phyloP scores from a whole-genome alignment of 2,329 filamentous ascomycete genomes.

The Raffaelea deltoideospora region DNA sequence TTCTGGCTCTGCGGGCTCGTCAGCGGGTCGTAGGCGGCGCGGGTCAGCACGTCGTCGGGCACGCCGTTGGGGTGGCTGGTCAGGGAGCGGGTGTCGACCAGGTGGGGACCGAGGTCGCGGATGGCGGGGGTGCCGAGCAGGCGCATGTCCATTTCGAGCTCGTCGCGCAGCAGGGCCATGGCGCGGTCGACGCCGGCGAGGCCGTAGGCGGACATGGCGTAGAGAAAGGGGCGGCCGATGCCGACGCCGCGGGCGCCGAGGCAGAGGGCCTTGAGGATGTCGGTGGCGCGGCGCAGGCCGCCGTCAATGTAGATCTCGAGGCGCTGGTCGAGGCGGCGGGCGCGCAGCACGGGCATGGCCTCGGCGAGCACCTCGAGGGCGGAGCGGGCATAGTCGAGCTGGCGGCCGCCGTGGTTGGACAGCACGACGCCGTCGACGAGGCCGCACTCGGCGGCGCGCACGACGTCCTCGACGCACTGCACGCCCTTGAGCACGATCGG shows the following conservation, averaged over 20 bases:
- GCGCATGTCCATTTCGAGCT: constrained; percentile 99
- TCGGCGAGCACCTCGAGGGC: constrained; percentile 84
- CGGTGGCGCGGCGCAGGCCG: constrained; percentile 75
- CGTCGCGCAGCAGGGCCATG: constrained; percentile 84
- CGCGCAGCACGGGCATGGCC: constrained; percentile 74
- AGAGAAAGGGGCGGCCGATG: constrained; percentile 88
- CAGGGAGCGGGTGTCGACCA: constrained; percentile 66
- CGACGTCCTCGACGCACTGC: constrained; percentile 87
- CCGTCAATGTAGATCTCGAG: constrained; percentile 89
- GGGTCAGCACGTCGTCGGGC: constrained; percentile 31
- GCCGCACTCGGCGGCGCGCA: constrained; percentile 67
- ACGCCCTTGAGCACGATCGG: constrained; percentile 95
- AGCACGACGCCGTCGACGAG: constrained; percentile 74
- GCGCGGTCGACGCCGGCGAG: constrained; percentile 75
- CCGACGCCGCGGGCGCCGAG: constrained; percentile 85
- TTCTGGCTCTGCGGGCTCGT: constrained; percentile 33
- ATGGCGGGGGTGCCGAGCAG: constrained; percentile 67
- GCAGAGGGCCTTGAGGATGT: constrained; percentile 90
- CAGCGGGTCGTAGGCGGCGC: constrained; percentile 38
- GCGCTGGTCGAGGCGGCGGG: constrained; percentile 55
- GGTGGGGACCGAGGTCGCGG: constrained; percentile 61
- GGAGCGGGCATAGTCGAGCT: constrained; percentile 82
- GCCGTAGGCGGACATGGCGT: constrained; percentile 90
- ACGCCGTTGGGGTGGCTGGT: constrained; percentile 32
- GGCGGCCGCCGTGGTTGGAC: constrained; percentile 89